These are phyloP conservation scores for Sporothrix protearum DNA, from an alignment of 2,329 filamentous ascomycete species.

Conservation along the genomic window DNA sequence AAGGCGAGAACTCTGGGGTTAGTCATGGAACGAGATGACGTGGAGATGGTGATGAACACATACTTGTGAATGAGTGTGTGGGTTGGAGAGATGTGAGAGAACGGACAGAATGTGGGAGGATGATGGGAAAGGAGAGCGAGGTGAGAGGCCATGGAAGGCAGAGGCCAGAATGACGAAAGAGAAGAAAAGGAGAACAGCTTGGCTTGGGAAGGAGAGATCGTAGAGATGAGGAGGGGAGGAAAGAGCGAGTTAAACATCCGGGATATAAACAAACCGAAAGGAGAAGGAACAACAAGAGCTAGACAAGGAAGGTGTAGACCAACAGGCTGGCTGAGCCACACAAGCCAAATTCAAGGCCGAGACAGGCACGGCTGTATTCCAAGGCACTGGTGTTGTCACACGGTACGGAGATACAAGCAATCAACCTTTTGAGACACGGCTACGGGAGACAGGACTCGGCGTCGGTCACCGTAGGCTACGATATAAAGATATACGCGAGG, in stretches of 20 bases:
- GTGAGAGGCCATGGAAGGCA: neutral
- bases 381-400: slow-evolving; percentile 5
- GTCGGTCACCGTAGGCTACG: neutral
- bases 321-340: neutral
- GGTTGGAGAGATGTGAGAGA: neutral
- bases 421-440: slow-evolving; percentile 18
- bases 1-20: neutral
- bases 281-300: neutral
- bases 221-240: neutral
- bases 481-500: neutral
- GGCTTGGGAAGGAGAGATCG: neutral
- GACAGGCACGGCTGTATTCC: neutral
- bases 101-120: neutral
- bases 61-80: neutral
- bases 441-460: neutral
- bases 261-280: neutral
- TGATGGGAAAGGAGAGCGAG: neutral
- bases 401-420: slow-evolving; percentile 8
- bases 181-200: neutral
- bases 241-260: neutral
- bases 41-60: neutral
- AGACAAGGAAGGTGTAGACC: neutral
- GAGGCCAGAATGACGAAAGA: neutral
- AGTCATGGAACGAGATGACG: neutral
- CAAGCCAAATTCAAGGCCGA: neutral